Conservation (phyloP, 345 rosid species). For the Euphorbia tirucalli region DNA sequence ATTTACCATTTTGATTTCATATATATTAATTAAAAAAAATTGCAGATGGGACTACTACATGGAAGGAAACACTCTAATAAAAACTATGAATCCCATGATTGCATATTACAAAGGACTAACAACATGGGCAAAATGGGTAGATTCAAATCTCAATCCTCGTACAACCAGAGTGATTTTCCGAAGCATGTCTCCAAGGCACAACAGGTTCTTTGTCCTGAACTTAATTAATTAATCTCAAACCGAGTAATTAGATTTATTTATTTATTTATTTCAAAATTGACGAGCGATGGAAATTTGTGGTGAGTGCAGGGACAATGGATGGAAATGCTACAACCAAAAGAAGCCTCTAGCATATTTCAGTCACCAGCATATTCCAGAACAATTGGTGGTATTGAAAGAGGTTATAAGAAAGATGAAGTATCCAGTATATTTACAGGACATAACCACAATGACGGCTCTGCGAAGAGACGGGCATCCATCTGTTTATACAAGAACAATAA, state of each 20-base stretch:
- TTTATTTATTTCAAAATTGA: too few relatives aligned
- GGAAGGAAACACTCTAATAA: constrained; percentile 47
- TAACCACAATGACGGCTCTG: constrained; percentile 74
- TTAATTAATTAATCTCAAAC: too few relatives aligned
- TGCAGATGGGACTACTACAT: constrained; percentile 72
- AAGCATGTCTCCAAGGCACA: constrained; percentile 72
- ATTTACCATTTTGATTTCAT: too few relatives aligned
- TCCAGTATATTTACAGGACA: constrained; percentile 71
- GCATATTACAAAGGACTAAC: constrained; percentile 67
- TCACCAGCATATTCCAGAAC: constrained; percentile 66
- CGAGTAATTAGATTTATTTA: too few relatives aligned
- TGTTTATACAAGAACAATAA: constrained; percentile 58
- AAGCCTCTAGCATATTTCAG: constrained; percentile 54
- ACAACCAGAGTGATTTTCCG: constrained; percentile 56
- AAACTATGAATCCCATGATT: constrained; percentile 59
- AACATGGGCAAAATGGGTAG: constrained; percentile 76
- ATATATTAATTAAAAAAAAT: neutral
- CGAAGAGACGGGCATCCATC: constrained; percentile 94
- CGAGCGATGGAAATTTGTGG: too few relatives aligned
- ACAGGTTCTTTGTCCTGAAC: too few relatives aligned
- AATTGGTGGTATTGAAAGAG: constrained; percentile 57
- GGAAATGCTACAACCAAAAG: constrained; percentile 83
- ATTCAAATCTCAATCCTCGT: constrained; percentile 55
- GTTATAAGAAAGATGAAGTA: constrained; percentile 68
- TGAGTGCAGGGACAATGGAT: constrained; percentile 82